Evolutionary conservation across 352 stramenopile species (phyloP), one percentile per base, ranked within the genome.

Genomic region (Globisporangium camurandrum): DNA sequence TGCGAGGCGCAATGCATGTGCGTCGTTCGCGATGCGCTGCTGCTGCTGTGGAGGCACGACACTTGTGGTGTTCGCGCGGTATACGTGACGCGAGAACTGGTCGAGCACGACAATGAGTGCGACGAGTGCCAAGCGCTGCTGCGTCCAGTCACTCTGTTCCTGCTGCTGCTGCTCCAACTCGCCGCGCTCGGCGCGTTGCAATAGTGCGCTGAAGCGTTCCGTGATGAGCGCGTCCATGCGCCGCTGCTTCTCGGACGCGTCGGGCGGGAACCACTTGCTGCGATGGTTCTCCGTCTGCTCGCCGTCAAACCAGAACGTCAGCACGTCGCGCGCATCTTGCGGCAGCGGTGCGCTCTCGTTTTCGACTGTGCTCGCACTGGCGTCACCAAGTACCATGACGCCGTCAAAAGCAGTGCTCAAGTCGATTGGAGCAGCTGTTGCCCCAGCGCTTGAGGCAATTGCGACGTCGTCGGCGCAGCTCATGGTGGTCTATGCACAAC

Each of bases 41-140:
- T n/a, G n/a, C n/a, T n/a, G n/a, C n/a, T 61, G 54, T 53, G 46
- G 17, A 71, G 34, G 4, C 57, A 42, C 11, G 12, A 34, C 11
- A 34, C 30, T 34, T 34, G 30, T 11, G 9, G 59, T 57, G 8
- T 30, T 38, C 26, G 68, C 46, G 38, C 85, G 72, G 51, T 88
- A 84, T 10, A 93, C 58, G 51, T 95, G 85, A 1, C 85, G 67
- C 22, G 83, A 89, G 57, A 95, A 84, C 56, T 95, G 87, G 57
- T 96, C 87, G 17, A 96, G 53, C 27, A 96, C 30, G 39, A 96
- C 53, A 31, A 95, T 80, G 1, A 95, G 64, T 45, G 84, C 84
- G 42, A 96, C 68, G 48, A 74, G 75, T 36, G 59, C 50, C 37
- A 76, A 58, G 2, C 55, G 64, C 11, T 58, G 53, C 2, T 51